Base-by-base conservation (phyloP, 257 asterid genomes). In the Solanum appendiculatum region DNA sequence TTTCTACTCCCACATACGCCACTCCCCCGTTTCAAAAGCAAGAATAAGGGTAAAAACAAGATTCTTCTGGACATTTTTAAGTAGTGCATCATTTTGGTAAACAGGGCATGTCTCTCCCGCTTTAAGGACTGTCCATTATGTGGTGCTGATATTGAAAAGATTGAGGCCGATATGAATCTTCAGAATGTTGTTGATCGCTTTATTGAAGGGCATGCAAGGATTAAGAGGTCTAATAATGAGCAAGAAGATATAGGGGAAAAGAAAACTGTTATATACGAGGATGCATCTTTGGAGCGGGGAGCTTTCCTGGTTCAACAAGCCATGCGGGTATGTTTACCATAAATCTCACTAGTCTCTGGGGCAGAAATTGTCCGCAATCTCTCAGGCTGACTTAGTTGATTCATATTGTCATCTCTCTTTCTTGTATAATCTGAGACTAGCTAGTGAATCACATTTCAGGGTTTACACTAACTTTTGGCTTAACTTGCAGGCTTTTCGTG, bases 151-250 rank as follows among this genome's bases (percentile, higher is more conserved):
- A 94, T 97, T 89, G 98, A 93, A 91, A 96, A 95, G 94, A 92
- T 95, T 88, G 99, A 94, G 87, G 96, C 95, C 25, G 97, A 97
- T 83, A 56, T 86, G 21, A 89, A 94, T 91, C 98, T 97, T 92
- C 99, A 97, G 92, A 90, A 88, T 69, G 91, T 93, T 3, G 99
- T 97, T 74, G 99, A 97, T 90, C 98, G 97, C 60, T 97, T 97
- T 90, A 97, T 97, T 86, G 98, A 97, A 92, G 99, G 99, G 51
- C 99, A 97, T 93, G 99, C 95, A 20, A 94, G 99, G 91, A 94
- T 97, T 87, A 95, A 97, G 93, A 94, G 99, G 89, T 92, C 98
- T 78, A 94, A 88, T 88, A 39, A 91, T 21, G 95, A 92, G 85
- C 90, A 93, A 87, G 97, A 93, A 85, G 98, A 92, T 88, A 86